Percentiles rank a stretch among this genome's conserved stretches.
Conservation (phyloP, 108 stramenopile genomes). For the Fistulifera pelliculosa region DNA sequence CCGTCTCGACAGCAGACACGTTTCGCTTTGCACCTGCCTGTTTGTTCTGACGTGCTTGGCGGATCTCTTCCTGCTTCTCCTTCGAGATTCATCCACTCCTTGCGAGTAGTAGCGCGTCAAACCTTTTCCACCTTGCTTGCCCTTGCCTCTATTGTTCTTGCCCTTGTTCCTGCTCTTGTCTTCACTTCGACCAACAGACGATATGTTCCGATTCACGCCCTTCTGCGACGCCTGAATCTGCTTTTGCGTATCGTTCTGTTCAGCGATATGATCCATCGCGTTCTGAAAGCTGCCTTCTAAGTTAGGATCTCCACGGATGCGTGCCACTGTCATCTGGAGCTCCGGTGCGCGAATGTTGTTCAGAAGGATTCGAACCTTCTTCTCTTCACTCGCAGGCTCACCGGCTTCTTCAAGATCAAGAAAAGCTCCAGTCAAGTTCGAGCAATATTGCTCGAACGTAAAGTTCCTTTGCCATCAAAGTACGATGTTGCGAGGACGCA, state of each 20-base stretch:
- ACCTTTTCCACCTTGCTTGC: too few species aligned
- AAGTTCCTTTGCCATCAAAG: slow-evolving; percentile 16
- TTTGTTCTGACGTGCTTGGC: too few species aligned
- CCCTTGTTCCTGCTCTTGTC: background rate
- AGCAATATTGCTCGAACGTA: slow-evolving; percentile 15
- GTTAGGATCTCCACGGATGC: background rate
- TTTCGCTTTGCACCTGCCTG: too few species aligned
- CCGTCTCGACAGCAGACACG: too few species aligned
- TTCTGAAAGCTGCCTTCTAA: background rate
- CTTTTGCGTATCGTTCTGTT: background rate
- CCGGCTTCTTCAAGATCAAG: slow-evolving; percentile 13
- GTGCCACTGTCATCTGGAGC: background rate
- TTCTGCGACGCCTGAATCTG: background rate
- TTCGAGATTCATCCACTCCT: too few species aligned
- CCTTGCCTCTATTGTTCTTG: too few species aligned
- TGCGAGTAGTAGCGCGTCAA: too few species aligned
- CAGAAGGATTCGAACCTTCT: slow-evolving; percentile 13
- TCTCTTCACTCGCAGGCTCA: slow-evolving; percentile 10
- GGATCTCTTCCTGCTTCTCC: too few species aligned
- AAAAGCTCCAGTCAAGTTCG: slow-evolving; percentile 4
- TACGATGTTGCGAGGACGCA: background rate
- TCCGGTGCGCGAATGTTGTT: slow-evolving; percentile 3
- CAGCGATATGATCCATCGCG: background rate
- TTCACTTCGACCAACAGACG: background rate
- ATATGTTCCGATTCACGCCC: background rate